Evolutionary conservation across 2,329 filamentous ascomycete species (phyloP), one percentile per base, ranked within the genome.

Genomic region (Fusarium piperis): DNA sequence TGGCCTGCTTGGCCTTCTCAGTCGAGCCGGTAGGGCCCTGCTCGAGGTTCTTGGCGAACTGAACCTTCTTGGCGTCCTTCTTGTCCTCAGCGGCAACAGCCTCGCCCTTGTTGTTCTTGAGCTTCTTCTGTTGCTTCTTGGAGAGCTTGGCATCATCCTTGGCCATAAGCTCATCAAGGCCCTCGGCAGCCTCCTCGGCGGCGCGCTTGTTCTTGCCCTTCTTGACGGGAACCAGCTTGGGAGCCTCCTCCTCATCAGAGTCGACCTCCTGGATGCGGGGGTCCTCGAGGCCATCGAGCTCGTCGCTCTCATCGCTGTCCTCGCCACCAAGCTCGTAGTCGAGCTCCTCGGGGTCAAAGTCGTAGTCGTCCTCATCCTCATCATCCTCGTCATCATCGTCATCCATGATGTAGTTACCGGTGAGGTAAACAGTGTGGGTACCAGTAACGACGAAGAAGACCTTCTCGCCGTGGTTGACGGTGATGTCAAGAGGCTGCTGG

Each of bases 11-110:
- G 53, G 78, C 77, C 78, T 83, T 82, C 74, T 80, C 80, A 72
- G 88, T 85, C 64, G 93, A 91, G 74, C 91, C 91, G 46, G 94
- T 97, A 71, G 96, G 96, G 67, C 96, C 96, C 84, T 97, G 94
- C 87, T 98, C 96, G 71, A 99, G 94, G 83, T 98, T 95, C 89
- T 98, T 98, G 80, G 96, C 95, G 82, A 99, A 99, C 83, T 97
- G 94, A 68, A 99, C 96, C 88, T 98, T 98, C 90, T 98, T 98
- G 68, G 80, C 74, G 67, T 89, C 85, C 81, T 91, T 90, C 74
- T 88, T 84, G 72, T 88, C 84, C 76, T 91, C 89, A 48, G 85
- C 84, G 58, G 87, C 84, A 67, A 92, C 90, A 66, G 96, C 91
- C 81, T 98, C 93, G 75, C 95, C 96, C 81, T 97, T 94, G 88